Base-by-base conservation (phyloP, 2,329 filamentous ascomycete genomes). In the Sporothrix brasiliensis region DNA sequence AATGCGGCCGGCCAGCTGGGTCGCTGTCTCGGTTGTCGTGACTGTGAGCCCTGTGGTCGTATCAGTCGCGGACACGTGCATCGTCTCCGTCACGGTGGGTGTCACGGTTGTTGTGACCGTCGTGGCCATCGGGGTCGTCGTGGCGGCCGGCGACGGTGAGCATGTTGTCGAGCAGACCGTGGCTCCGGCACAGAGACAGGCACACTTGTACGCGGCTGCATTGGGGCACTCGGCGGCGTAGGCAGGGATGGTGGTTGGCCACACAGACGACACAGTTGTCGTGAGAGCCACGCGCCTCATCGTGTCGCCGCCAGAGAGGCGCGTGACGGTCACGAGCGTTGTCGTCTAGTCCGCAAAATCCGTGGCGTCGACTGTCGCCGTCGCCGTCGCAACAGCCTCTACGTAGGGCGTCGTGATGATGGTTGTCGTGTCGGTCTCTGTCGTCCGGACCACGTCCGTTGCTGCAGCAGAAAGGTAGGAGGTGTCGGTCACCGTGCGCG, bases 351-450 rank as follows among this genome's bases (percentile, higher is more conserved):
- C 69, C 16, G 21, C 34, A 34, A 47, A 53, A 3, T 47, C 50
- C 2, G 66, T 68, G 6, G 14, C 41, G 9, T 54, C 4, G 9
- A 71, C 27, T 1, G 65, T 52, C 4, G 44, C n/a, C 1, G 67
- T 69, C 11, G 24, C 27, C 14, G 69, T 58, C 5, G n/a, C 52
- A 13, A 58, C 50, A 3, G 3, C 49, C 16, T 71, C 49, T n/a
- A 21, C 34, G 19, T 58, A 65, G 6, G 50, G 66, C 19, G 69
- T 71, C 6, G 69, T 71, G 54, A 47, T 30, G 21, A 70, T 70
- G 21, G 65, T 63, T 11, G 47, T 49, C 16, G 69, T 70, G 6
- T 54, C 21, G 21, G 69, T 70, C 16, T 60, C 58, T 1, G 56
- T 68, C 11, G 56, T 54, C 10, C 39, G 34, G 6, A 24, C 5